These are phyloP conservation scores for Corymbia calophylla DNA, from an alignment of 441 rosid genomes.

Conservation along the genomic window DNA sequence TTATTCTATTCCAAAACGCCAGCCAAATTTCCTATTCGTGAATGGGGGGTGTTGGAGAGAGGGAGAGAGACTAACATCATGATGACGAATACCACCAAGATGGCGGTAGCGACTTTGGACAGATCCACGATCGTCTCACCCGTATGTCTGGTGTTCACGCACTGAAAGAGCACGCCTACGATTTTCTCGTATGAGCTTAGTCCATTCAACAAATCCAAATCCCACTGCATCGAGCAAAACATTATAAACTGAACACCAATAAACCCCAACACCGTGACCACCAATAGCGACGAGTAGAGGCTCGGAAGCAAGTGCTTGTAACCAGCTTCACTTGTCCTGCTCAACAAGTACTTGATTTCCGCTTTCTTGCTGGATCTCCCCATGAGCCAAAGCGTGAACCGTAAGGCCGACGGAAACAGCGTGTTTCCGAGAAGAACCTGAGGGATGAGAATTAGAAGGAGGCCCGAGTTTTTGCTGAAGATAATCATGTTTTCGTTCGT, in stretches of 20 bases:
- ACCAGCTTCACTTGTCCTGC: conserved; percentile 23
- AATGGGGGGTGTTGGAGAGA: not conserved
- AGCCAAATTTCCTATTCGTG: not conserved
- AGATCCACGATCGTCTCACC: conserved; percentile 35
- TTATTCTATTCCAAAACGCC: not conserved
- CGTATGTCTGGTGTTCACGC: conserved; percentile 27
- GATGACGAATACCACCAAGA: conserved; percentile 25
- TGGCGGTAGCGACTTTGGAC: conserved; percentile 26
- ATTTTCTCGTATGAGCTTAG: conserved; percentile 25
- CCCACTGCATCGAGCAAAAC: conserved; percentile 6
- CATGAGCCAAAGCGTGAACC: conserved; percentile 31
- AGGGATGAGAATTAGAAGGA: conserved; percentile 41
- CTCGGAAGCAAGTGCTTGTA: conserved; percentile 33
- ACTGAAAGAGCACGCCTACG: conserved; percentile 18
- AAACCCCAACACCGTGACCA: conserved; percentile 27
- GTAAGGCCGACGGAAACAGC: conserved; percentile 35
- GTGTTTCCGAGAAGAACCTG: conserved; percentile 47
- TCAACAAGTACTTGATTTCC: conserved; percentile 28
- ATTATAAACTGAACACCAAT: not conserved
- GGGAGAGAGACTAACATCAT: conserved; percentile 39
- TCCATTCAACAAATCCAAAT: conserved; percentile 17
- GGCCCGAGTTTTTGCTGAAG: conserved; percentile 38
- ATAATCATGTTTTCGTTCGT: conserved; percentile 41
- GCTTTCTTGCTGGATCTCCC: conserved; percentile 18
- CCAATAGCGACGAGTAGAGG: conserved; percentile 15